Evolutionary conservation across 768 basidiomycete genomes (phyloP).

Genomic region (Astraeus odoratus): DNA sequence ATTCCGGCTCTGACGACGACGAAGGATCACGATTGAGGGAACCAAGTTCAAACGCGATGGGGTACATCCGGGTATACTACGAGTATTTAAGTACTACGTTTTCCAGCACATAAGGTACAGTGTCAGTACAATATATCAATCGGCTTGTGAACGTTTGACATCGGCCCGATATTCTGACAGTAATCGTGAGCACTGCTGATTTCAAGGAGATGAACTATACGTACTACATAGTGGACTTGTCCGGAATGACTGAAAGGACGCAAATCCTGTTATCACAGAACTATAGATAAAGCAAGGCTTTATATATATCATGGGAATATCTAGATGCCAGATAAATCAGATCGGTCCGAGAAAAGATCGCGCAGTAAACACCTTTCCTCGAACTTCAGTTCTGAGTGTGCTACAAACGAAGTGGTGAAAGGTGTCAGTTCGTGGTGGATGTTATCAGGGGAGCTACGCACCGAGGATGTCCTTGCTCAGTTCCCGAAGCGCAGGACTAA

Average conservation of each 20-base stretch:
- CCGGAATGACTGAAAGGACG: constrained; percentile 61
- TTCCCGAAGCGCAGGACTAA: constrained; percentile 48
- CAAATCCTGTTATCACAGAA: background rate
- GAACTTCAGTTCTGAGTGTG: constrained; percentile 61
- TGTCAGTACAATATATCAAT: too few relatives aligned
- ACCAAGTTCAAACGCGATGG: too few relatives aligned
- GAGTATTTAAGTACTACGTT: too few relatives aligned
- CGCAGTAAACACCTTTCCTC: constrained; percentile 51
- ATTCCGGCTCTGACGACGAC: too few relatives aligned
- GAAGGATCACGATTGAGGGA: too few relatives aligned
- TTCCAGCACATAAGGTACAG: too few relatives aligned
- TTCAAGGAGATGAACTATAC: constrained; percentile 16
- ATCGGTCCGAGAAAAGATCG: background rate
- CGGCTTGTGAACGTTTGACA: too few relatives aligned
- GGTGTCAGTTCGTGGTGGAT: too few relatives aligned
- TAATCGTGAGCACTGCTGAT: background rate
- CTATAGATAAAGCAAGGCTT: constrained; percentile 18
- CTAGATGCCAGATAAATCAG: constrained; percentile 26
- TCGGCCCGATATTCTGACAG: too few relatives aligned
- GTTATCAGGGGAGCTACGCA: constrained; percentile 16
- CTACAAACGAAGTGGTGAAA: constrained; percentile 27
- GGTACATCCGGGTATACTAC: too few relatives aligned
- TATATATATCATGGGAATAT: constrained; percentile 65
- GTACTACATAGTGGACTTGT: constrained; percentile 67
- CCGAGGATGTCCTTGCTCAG: constrained; percentile 73